Percentiles rank a stretch among this genome's conserved stretches.
Conservation (phyloP, 169 alveolate genomes). For the Cryptosporidium bovis region DNA sequence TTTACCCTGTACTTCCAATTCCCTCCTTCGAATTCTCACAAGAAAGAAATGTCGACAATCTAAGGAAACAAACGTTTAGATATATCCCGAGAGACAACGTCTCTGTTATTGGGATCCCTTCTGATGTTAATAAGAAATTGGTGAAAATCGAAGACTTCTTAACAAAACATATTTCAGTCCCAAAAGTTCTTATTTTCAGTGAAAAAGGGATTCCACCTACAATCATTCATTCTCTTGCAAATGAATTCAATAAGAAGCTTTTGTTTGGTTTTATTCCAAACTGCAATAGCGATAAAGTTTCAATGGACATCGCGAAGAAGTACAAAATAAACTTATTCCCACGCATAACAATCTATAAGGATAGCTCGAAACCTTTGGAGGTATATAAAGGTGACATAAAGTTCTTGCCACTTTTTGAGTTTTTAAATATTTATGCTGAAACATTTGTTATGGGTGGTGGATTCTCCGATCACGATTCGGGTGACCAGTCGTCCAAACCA, state of each 20-base stretch:
- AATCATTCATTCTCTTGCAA: constrained; percentile 83
- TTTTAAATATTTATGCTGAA: constrained; percentile 94
- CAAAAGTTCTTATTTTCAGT: constrained; percentile 85
- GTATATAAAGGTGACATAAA: constrained; percentile 90
- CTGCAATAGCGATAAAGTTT: constrained; percentile 75
- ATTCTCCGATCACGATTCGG: constrained; percentile 82
- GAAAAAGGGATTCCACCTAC: constrained; percentile 84
- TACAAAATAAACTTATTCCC: constrained; percentile 91
- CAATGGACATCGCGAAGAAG: constrained; percentile 79
- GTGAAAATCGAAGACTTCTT: constrained; percentile 82
- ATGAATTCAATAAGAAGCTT: constrained; percentile 82
- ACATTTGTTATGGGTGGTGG: constrained; percentile 96
- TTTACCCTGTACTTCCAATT: constrained; percentile 87
- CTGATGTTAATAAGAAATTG: constrained; percentile 74
- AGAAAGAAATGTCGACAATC: constrained; percentile 74
- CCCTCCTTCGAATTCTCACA: constrained; percentile 82
- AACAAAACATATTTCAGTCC: constrained; percentile 83
- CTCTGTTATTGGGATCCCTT: constrained; percentile 33
- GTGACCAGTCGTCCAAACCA: constrained; percentile 86
- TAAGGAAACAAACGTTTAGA: constrained; percentile 78
- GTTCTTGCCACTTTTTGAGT: constrained; percentile 90
- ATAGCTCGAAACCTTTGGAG: constrained; percentile 84
- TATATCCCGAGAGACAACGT: constrained; percentile 79
- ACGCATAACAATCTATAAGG: constrained; percentile 84
- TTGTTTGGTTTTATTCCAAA: constrained; percentile 84